Conservation (phyloP, 768 basidiomycete genomes). For the Mycena galopus region DNA sequence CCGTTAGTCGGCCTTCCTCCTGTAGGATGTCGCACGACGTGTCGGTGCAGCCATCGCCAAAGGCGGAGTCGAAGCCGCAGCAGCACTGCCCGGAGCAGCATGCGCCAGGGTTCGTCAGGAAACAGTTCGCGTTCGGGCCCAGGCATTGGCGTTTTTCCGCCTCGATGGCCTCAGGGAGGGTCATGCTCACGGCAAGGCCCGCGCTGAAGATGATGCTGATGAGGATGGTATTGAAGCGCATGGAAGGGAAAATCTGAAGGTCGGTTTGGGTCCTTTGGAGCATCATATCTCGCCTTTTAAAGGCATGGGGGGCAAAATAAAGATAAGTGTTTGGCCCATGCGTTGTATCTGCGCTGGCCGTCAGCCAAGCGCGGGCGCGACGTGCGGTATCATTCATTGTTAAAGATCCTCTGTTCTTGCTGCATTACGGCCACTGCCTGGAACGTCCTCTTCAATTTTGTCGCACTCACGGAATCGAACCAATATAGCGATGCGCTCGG, state of each 20-base stretch:
- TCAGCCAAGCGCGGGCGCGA: not conserved
- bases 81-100: conserved; percentile 13
- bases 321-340: not conserved
- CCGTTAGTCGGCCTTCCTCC: not conserved
- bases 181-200: not conserved
- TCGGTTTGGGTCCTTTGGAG: not conserved
- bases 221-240: conserved; percentile 14
- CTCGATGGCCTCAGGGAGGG: conserved; percentile 21
- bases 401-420: not conserved
- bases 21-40: not conserved
- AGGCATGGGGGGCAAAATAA: not conserved
- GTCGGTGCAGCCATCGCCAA: not conserved
- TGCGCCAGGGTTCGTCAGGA: not conserved
- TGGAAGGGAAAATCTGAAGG: not conserved
- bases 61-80: conserved; percentile 5
- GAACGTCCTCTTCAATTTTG: too few relatives aligned
- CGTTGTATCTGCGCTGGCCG: not conserved
- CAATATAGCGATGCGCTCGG: too few relatives aligned
- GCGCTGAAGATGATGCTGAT: not conserved
- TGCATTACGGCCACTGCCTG: too few relatives aligned
- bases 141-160: conserved; percentile 9
- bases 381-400: not conserved
- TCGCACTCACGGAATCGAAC: too few relatives aligned
- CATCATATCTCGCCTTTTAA: not conserved
- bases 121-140: not conserved